Evolutionary conservation across 2,329 filamentous ascomycete genomes (phyloP), one percentile per base, ranked within the genome.

Genomic region (Ambrosiella cleistominuta): DNA sequence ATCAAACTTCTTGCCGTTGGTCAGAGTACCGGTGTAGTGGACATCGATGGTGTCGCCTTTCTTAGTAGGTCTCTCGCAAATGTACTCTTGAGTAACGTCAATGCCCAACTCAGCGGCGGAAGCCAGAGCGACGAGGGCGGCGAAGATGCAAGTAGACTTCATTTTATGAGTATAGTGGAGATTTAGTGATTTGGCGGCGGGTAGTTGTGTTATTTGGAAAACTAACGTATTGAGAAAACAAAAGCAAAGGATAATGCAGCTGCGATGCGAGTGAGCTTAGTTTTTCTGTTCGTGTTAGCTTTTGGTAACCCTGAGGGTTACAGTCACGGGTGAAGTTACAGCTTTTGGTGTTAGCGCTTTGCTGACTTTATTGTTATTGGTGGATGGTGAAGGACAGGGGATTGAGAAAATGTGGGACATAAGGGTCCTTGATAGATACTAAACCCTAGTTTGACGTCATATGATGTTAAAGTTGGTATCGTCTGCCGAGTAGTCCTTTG

Each of bases 11-110:
- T 79, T 75, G 65, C 89, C 91, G 63, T 82, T 80, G 56, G 74
- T 73, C 38, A 96, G 79, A 1, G 85, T 93, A 65, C 91, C 91
- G 58, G 79, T 79, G 76, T 97, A 96, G 75, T 96, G 89, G 66
- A 96, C 88, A 58, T 82, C 75, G 67, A 96, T 82, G 63, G 75
- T 81, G 73, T 96, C 90, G 64, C 88, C 88, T 62, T 77, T 80
- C 66, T 78, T 66, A 13, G 81, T 86, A 74, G 87, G 90, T 70
- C 88, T 83, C 55, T 81, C 80, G 75, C 90, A 96, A 64, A 88
- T 80, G 63, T 86, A 85, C 35, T 79, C 74, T 60, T 81, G 76
- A 56, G 82, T 86, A 64, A 87, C 81, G 63, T 95, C 82, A 68
- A 95, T 86, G 70, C 86, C 79, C 64, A 95, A 80, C 64, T 84